A percentile compares a stretch with the other conserved stretches of the same genome.
Conservation (phyloP, 441 rosid genomes). For the Kokia cookei region DNA sequence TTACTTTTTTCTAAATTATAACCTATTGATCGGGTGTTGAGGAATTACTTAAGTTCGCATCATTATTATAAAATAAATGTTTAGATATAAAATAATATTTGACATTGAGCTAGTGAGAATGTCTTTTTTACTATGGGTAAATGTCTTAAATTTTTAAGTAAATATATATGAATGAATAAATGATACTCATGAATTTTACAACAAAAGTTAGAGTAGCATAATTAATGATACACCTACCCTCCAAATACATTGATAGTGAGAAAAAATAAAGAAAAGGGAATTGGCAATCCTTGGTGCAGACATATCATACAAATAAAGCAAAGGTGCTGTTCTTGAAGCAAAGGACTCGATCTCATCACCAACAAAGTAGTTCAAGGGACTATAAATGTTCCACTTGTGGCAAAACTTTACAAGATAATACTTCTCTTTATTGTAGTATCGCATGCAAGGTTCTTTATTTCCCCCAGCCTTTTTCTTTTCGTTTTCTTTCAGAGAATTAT, state of each 20-base stretch:
- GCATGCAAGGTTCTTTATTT: constrained; percentile 20
- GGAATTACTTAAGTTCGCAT: no score
- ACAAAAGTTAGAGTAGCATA: not conserved
- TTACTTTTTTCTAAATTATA: no score
- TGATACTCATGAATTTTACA: no score
- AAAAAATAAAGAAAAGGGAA: no score
- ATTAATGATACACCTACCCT: not conserved
- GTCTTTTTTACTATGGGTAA: no score
- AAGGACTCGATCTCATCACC: constrained; percentile 4
- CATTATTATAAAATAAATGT: no score
- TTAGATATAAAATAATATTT: no score
- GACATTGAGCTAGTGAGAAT: no score
- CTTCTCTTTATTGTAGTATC: constrained; percentile 21
- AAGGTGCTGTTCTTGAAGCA: constrained; percentile 20
- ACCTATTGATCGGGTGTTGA: no score
- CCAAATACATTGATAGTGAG: not conserved
- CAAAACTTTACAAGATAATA: constrained; percentile 15
- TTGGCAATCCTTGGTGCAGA: not conserved
- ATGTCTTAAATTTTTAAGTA: no score
- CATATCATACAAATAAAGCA: constrained; percentile 20
- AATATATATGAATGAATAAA: no score
- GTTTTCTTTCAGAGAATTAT: not conserved
- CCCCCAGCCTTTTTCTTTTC: not conserved
- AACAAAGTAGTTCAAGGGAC: constrained; percentile 15
- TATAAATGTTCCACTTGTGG: constrained; percentile 17